Evolutionary conservation across 179 eudicot genomes (phyloP), one percentile per base, ranked within the genome.

Genomic region (Dionaea muscipula): DNA sequence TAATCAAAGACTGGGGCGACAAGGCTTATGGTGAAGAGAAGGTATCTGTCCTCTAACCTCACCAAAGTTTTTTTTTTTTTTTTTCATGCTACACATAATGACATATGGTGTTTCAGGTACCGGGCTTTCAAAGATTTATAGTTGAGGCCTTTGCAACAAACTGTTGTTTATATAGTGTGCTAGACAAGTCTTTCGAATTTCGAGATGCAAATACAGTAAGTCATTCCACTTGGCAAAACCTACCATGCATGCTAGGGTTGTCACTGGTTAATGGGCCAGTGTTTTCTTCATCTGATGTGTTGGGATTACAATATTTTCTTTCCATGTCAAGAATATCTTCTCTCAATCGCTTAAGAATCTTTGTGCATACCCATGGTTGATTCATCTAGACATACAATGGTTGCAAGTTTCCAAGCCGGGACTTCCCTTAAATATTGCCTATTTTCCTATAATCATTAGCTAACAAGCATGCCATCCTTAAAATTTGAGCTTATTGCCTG

Each of bases 161-260:
- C 55, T 91, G 98, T 70, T 91, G 98, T 65, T 67, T 91, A 63
- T 74, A 84, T 81, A 91, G 96, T 57, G 96, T 91, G 68, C 81
- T 91, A 58, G 94, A 91, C 74, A 82, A 84, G 65, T 84, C 98
- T 57, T 91, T 91, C 55, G 94, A 91, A 73, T 73, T 91, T 56
- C 81, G 75, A 25, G 95, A 91, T 76, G 94, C 96, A 48, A 84
- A 80, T 71, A 73, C 94, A 55, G 98, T 91, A 73, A 91, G 98
- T 67, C 41, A 20, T 58, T 46, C 38, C 24, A 23, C 31, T 25
- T 36, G 51, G n/a, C 25, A 23, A 22, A 46, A 38, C 23, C 25
- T 36, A 39, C 28, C 36, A 16, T 20, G 38, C 28, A 55, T 25
- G 10, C 22, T 28, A 28, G 35, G 3, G 5, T 8, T 28, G 35